Percentiles rank a stretch among this genome's conserved stretches.
Conservation (phyloP, 768 basidiomycete species). For the Leccinum obscurum region DNA sequence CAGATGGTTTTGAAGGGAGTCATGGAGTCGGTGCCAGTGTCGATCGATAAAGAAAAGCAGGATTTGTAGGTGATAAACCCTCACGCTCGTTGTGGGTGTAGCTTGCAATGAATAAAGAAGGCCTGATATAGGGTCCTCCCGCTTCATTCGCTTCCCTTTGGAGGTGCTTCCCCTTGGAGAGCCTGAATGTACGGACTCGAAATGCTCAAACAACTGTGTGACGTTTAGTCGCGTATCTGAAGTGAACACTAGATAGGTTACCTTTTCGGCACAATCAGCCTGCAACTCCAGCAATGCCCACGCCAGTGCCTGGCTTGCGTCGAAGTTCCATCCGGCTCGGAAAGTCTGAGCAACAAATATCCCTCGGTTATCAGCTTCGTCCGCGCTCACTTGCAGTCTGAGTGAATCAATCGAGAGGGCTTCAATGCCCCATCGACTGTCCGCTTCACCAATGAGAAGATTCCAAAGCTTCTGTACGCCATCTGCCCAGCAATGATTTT, state of each 20-base stretch:
- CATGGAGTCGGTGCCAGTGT: slow-evolving; percentile 69
- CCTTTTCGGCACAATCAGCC: slow-evolving; percentile 74
- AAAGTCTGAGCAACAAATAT: slow-evolving; percentile 69
- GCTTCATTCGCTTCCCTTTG: slow-evolving; percentile 51
- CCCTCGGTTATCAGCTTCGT: slow-evolving; percentile 21
- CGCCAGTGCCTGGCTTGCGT: slow-evolving; percentile 62
- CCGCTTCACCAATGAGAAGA: slow-evolving; percentile 60
- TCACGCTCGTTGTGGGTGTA: slow-evolving; percentile 32
- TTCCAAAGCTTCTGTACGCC: slow-evolving; percentile 55
- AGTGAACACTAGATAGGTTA: slow-evolving; percentile 29
- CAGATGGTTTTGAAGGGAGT: slow-evolving; percentile 55
- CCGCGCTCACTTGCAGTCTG: slow-evolving; percentile 47
- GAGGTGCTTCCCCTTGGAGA: slow-evolving; percentile 32
- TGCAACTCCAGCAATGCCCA: slow-evolving; percentile 83
- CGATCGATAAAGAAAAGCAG: slow-evolving; percentile 83
- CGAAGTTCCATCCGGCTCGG: slow-evolving; percentile 73
- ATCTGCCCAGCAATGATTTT: slow-evolving; percentile 42
- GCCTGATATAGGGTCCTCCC: slow-evolving; percentile 58
- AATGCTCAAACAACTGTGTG: slow-evolving; percentile 59
- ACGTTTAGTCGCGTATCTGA: slow-evolving; percentile 1
- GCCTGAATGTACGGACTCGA: slow-evolving; percentile 51
- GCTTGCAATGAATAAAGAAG: slow-evolving; percentile 53
- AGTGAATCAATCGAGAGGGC: slow-evolving; percentile 64
- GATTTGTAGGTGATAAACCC: slow-evolving; percentile 63
- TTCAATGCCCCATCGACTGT: slow-evolving; percentile 64